A percentile compares a stretch with the other conserved stretches of the same genome.
Evolutionary conservation across 208 protist species (phyloP).

Genomic region (Strigomonas galati): DNA sequence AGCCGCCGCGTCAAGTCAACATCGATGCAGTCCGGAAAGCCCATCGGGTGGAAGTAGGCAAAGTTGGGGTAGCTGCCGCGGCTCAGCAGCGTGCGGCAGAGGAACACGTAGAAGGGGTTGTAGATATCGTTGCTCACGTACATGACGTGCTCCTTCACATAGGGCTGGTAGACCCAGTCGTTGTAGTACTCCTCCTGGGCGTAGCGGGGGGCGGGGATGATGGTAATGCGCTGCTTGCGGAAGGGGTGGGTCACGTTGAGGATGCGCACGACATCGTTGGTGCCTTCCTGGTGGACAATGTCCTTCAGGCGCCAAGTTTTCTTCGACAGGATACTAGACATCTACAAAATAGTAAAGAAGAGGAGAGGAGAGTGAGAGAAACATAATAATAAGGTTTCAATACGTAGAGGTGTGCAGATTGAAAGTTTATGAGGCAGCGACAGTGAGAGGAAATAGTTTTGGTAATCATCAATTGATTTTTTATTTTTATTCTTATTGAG

Average conservation of each 20-base stretch:
- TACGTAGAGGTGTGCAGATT: too few species aligned
- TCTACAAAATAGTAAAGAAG: conserved; percentile 3
- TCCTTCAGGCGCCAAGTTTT: conserved; percentile 81
- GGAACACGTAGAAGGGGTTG: conserved; percentile 77
- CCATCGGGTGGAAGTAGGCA: conserved; percentile 84
- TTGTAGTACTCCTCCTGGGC: conserved; percentile 69
- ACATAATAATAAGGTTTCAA: not conserved
- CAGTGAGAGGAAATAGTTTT: too few species aligned
- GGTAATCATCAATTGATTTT: too few species aligned
- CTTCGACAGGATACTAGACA: conserved; percentile 29
- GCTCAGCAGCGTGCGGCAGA: conserved; percentile 53
- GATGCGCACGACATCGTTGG: conserved; percentile 58
- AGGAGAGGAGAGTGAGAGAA: not conserved
- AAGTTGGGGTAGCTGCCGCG: conserved; percentile 60
- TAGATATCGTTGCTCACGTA: conserved; percentile 87
- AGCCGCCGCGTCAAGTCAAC: conserved; percentile 68
- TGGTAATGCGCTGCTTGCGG: conserved; percentile 68
- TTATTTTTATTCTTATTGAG: too few species aligned
- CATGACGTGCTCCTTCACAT: conserved; percentile 82
- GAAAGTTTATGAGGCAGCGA: too few species aligned
- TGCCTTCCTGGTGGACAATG: conserved; percentile 53
- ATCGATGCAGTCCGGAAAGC: conserved; percentile 77
- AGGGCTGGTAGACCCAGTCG: conserved; percentile 87
- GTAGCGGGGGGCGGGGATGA: conserved; percentile 67
- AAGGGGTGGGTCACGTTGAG: conserved; percentile 77